Evolutionary conservation across 495 filamentous ascomycete species (phyloP).

Genomic region (Hypoxylon fragiforme): DNA sequence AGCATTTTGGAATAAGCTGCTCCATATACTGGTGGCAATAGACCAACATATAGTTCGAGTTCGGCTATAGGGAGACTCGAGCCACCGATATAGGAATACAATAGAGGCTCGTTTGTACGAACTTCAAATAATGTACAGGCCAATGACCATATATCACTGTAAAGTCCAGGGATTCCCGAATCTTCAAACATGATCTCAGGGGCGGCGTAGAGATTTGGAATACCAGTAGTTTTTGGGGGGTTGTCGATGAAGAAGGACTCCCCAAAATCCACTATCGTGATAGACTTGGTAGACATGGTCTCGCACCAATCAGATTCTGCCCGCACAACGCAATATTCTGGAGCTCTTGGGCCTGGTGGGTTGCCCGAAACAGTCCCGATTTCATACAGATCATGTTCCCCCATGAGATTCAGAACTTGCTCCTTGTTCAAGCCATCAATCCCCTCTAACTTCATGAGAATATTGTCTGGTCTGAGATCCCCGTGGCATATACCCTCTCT

Average conservation of each 20-base stretch:
- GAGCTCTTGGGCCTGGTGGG: slow-evolving; percentile 5
- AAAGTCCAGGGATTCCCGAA: neutral
- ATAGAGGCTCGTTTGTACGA: neutral
- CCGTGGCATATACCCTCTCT: slow-evolving; percentile 33
- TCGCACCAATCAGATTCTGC: neutral
- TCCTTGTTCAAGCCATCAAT: slow-evolving; percentile 24
- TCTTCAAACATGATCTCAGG: slow-evolving; percentile 29
- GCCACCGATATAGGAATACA: neutral
- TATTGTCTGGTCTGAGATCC: slow-evolving; percentile 32
- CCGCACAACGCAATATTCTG: slow-evolving; percentile 25
- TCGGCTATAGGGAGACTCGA: neutral
- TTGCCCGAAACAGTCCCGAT: slow-evolving; percentile 6
- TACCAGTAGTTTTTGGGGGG: slow-evolving; percentile 11
- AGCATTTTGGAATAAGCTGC: neutral
- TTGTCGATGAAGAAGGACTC: slow-evolving; percentile 19
- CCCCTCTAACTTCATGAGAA: slow-evolving; percentile 31
- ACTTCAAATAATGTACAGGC: slow-evolving; percentile 29
- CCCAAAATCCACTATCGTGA: slow-evolving; percentile 37
- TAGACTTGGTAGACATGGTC: neutral
- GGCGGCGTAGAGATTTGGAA: slow-evolving; percentile 22
- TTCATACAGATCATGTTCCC: neutral
- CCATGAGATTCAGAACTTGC: slow-evolving; percentile 13
- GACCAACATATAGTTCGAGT: slow-evolving; percentile 22
- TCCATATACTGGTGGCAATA: slow-evolving; percentile 17
- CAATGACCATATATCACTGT: slow-evolving; percentile 36